Percentiles rank a stretch among this genome's conserved stretches.
Conservation (phyloP, 2,329 filamentous ascomycete genomes). For the Botrytis squamosa region DNA sequence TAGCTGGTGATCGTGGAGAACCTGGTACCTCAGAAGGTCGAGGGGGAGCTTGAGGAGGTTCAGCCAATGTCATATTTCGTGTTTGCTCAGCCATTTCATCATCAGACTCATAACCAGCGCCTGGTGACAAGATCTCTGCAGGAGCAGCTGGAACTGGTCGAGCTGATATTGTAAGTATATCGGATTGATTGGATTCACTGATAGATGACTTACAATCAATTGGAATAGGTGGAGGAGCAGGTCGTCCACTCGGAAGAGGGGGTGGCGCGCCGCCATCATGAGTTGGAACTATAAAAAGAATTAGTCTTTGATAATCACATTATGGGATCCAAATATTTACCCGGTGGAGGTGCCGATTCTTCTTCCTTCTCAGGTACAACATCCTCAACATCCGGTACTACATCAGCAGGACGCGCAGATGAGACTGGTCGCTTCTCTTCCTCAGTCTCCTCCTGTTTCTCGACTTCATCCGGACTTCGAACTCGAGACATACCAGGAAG, state of each 20-base stretch:
- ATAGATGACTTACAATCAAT: constrained; percentile 57
- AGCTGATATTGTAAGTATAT: constrained; percentile 48
- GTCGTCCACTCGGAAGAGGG: constrained; percentile 45
- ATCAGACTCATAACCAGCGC: constrained; percentile 80
- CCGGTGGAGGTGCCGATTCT: constrained; percentile 40
- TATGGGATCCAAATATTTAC: constrained; percentile 23
- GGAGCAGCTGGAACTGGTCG: constrained; percentile 59
- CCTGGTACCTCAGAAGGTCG: constrained; percentile 40
- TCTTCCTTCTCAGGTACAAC: constrained; percentile 38
- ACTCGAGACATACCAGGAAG: constrained; percentile 69
- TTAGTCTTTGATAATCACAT: constrained; percentile 17
- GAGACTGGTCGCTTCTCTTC: constrained; percentile 50
- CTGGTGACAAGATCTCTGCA: constrained; percentile 60
- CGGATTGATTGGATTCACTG: neutral
- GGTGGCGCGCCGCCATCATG: constrained; percentile 36
- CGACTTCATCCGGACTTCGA: constrained; percentile 50
- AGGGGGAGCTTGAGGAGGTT: constrained; percentile 49
- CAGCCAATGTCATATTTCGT: constrained; percentile 44
- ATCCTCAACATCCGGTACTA: constrained; percentile 56
- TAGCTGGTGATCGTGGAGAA: constrained; percentile 47
- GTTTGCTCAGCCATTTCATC: constrained; percentile 71
- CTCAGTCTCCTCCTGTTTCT: constrained; percentile 38
- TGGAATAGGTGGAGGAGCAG: constrained; percentile 58
- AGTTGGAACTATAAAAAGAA: constrained; percentile 32
- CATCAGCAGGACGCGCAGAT: constrained; percentile 44